These are phyloP conservation scores for Uromyces viciae-fabae DNA, from an alignment of 1,284 basidiomycete genomes.

Conservation along the genomic window DNA sequence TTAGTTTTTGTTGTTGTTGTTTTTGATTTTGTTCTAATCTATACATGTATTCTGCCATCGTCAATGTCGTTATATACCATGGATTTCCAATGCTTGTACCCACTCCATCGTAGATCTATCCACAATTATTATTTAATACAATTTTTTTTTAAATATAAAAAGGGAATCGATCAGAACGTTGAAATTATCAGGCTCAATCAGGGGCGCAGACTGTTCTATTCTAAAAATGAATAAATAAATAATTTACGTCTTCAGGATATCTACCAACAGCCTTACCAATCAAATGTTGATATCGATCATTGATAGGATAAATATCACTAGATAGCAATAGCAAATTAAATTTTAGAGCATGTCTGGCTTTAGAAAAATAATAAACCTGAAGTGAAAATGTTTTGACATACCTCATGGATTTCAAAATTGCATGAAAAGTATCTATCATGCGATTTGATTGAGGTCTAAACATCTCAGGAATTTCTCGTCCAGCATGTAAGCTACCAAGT, in stretches of 20 bases:
- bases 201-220: neutral
- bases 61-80: constrained; percentile 48
- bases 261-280: constrained; percentile 40
- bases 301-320: constrained; percentile 27
- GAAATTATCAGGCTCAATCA: neutral
- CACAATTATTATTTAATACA: neutral
- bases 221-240: neutral
- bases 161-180: neutral
- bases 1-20: constrained; percentile 37
- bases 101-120: constrained; percentile 48
- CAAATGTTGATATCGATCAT: constrained; percentile 18
- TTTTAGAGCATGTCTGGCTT: neutral
- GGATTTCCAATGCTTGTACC: constrained; percentile 46
- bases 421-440: constrained; percentile 18
- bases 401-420: constrained; percentile 19
- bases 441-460: constrained; percentile 6
- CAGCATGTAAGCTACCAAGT: constrained; percentile 29
- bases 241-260: constrained; percentile 47
- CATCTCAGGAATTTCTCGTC: neutral
- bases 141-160: neutral
- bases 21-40: constrained; percentile 46
- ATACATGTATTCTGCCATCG: constrained; percentile 46
- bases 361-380: neutral
- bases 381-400: neutral
- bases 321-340: neutral